Base-by-base conservation (phyloP, 2,329 filamentous ascomycete species). In the Aureobasidium zeae region DNA sequence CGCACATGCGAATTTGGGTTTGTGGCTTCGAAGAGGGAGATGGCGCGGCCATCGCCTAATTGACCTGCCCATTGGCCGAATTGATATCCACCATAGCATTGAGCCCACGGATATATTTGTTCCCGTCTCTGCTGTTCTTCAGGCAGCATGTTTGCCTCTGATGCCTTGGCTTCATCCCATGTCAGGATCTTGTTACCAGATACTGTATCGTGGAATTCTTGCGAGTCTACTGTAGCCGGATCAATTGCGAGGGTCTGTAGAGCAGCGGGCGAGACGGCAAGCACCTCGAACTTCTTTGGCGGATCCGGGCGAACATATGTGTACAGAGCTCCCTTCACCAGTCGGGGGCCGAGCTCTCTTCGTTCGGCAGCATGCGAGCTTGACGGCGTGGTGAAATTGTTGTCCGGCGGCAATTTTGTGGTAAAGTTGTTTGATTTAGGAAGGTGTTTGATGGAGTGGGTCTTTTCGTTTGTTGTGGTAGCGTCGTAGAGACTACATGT, bases 31-130 rank as follows among this genome's bases (percentile, higher is more conserved):
- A 96, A 96, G 1, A 98, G 71, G 25, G 86, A 94, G 53, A 98
- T 96, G 21, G 88, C 91, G 44, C 91, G 76, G 26, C 91, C 91
- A 59, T 98, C 91, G 30, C 91, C 91, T 1, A 98, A 76, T 63
- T 98, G 91, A 5, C 91, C 88, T 3, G 91, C 91, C 89, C 89
- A 98, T 52, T 83, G 79, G 5, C 91, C 91, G 47, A 66, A 64
- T 37, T 65, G 63, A 54, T 72, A 69, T 45, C 89, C 89, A 46
- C 91, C 91, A 61, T 98, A 98, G 66, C 91, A 96, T 65, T 98
- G 91, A 22, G 91, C 88, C 91, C 91, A 98, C 0, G 91, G 89
- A 60, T 98, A 98, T 31, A 91, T 79, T 15, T 83, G 82, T 46
- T 77, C 67, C 17, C 67, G 60, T 51, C 70, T 72, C 46, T 76